Percentiles rank a stretch among this genome's conserved stretches.
These are phyloP conservation scores for Ustulina deusta DNA, from an alignment of 2,329 filamentous ascomycete species.

Conservation along the genomic window DNA sequence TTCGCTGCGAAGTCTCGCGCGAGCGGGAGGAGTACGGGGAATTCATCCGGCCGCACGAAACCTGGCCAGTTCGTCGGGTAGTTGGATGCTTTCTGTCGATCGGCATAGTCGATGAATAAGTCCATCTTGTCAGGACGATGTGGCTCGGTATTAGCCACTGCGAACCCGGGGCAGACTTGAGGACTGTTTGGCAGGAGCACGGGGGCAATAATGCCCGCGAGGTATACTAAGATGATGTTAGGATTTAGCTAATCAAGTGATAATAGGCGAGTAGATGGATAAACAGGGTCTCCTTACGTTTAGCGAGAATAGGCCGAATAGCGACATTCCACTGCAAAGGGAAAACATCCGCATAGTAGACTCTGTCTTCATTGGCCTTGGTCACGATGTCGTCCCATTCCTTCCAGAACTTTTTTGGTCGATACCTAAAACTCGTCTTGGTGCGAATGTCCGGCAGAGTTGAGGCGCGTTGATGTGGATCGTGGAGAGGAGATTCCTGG, in stretches of 20 bases:
- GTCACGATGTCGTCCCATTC: conserved; percentile 52
- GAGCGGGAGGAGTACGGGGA: conserved; percentile 51
- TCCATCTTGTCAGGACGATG: conserved; percentile 52
- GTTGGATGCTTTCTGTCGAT: conserved; percentile 40
- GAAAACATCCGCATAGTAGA: conserved; percentile 45
- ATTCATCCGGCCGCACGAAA: conserved; percentile 47
- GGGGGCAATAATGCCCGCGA: conserved; percentile 57
- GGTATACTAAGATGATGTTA: conserved; percentile 54
- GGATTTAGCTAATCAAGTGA: neutral
- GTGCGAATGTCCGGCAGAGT: conserved; percentile 54
- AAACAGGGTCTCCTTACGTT: conserved; percentile 38
- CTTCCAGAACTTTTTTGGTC: conserved; percentile 54
- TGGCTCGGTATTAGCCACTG: conserved; percentile 54
- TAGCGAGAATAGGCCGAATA: conserved; percentile 57
- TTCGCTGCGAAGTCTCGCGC: conserved; percentile 50
- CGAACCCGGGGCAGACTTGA: conserved; percentile 52
- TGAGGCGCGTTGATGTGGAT: conserved; percentile 56
- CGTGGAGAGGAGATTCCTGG: conserved; percentile 54
- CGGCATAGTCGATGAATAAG: conserved; percentile 59
- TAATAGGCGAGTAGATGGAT: neutral
- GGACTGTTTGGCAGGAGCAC: conserved; percentile 46
- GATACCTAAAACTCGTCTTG: conserved; percentile 53
- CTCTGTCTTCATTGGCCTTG: conserved; percentile 35
- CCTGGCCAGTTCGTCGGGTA: conserved; percentile 50
- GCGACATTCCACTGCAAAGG: conserved; percentile 57